Evolutionary conservation across 345 rosid genomes (phyloP).

Genomic region (Ricinus communis): DNA sequence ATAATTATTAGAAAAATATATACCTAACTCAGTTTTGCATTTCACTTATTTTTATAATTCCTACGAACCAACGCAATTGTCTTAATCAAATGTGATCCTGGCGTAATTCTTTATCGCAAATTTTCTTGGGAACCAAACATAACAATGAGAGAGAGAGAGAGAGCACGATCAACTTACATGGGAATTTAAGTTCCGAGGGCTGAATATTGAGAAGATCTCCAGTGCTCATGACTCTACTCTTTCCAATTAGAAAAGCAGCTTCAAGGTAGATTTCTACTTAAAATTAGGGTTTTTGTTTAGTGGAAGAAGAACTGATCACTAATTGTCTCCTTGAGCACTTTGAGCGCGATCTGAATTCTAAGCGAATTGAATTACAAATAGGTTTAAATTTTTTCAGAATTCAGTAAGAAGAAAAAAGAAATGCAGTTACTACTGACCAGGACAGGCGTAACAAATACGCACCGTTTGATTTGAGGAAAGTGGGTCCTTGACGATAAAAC

Average conservation of each 20-base stretch:
- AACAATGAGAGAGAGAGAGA: no score
- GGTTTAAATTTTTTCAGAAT: background rate
- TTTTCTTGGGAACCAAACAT: constrained; percentile 17
- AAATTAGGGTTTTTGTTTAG: constrained; percentile 4
- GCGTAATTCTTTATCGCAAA: background rate
- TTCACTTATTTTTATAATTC: no score
- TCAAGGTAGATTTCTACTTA: no score
- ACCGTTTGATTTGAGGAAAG: background rate
- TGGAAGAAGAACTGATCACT: background rate
- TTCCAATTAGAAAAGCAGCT: background rate
- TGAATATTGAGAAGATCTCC: constrained; percentile 72
- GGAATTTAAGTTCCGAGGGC: constrained; percentile 80
- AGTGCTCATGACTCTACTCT: constrained; percentile 32
- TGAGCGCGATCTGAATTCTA: background rate
- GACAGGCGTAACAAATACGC: background rate
- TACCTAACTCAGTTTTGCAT: no score
- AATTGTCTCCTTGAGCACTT: background rate
- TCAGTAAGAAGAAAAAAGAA: background rate
- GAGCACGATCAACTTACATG: constrained; percentile 46
- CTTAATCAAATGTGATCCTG: no score
- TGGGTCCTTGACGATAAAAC: background rate
- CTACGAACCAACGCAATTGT: no score
- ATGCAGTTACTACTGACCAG: background rate
- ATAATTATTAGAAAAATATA: no score
- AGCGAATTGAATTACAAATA: background rate